Percentiles rank a stretch among this genome's conserved stretches.
These are phyloP conservation scores for Aspergillus sp. DNA, from an alignment of 2,329 filamentous ascomycete genomes.

Conservation along the genomic window DNA sequence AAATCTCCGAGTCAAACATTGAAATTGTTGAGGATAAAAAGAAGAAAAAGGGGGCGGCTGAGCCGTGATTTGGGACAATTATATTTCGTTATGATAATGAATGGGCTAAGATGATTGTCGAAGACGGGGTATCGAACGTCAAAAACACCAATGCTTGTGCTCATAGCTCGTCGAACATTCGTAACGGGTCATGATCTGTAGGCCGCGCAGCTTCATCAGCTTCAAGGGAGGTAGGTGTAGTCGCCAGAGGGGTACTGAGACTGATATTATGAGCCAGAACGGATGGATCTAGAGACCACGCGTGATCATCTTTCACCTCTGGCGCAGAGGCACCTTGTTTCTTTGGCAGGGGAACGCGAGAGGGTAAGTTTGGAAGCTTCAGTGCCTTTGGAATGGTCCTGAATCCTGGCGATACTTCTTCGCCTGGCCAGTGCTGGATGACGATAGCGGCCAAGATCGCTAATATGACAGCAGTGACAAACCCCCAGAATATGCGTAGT, in stretches of 20 bases:
- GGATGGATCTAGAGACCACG: conserved; percentile 9
- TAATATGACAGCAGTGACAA: conserved; percentile 31
- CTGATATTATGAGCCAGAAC: not conserved
- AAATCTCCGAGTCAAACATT: conserved; percentile 93
- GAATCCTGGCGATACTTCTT: conserved; percentile 7
- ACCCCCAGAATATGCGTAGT: conserved; percentile 45
- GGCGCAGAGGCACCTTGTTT: not conserved
- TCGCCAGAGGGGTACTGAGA: not conserved
- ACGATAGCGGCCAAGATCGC: conserved; percentile 36
- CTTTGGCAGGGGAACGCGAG: not conserved
- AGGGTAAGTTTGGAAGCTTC: conserved; percentile 19
- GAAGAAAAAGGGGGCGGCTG: conserved; percentile 66
- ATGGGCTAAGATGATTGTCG: not conserved
- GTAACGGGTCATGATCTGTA: conserved; percentile 31
- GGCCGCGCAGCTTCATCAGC: conserved; percentile 11
- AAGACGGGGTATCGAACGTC: not conserved
- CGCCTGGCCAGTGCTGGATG: conserved; percentile 31
- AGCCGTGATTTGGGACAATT: conserved; percentile 8
- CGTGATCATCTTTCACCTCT: not conserved
- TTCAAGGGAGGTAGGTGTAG: conserved; percentile 1
- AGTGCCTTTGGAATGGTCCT: conserved; percentile 15
- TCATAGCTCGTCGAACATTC: conserved; percentile 38
- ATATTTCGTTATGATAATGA: conserved; percentile 21
- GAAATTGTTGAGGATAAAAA: conserved; percentile 95
- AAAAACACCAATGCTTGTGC: not conserved